These are phyloP conservation scores for Blastocystis sp. DNA, from an alignment of 352 stramenopile genomes.

Conservation along the genomic window DNA sequence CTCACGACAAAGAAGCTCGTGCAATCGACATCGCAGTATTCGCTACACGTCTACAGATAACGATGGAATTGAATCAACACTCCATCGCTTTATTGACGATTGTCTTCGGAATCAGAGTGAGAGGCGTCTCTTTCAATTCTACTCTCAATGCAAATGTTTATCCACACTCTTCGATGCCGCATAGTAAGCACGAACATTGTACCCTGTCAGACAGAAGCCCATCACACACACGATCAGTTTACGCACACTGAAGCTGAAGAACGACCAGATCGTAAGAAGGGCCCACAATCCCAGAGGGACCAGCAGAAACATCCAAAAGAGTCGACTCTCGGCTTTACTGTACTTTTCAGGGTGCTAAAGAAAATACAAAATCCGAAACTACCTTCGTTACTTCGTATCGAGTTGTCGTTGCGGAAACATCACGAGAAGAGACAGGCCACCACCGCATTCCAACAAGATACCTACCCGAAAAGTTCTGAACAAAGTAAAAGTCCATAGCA, in stretches of 20 bases:
- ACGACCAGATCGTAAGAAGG: background rate
- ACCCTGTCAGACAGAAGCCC: background rate
- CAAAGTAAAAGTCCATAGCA: background rate
- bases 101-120: background rate
- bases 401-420: background rate
- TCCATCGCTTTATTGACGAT: background rate
- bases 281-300: background rate
- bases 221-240: background rate
- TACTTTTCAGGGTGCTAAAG: background rate
- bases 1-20: background rate
- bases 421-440: background rate
- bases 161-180: background rate
- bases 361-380: background rate
- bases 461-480: background rate
- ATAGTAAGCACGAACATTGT: background rate
- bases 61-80: background rate
- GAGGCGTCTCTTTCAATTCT: background rate
- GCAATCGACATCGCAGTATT: background rate
- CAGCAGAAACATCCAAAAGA: background rate
- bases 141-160: background rate
- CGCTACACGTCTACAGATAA: background rate
- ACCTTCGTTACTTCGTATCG: background rate
- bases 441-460: conserved; percentile 3
- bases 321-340: background rate
- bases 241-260: background rate